A percentile compares a stretch with the other conserved stretches of the same genome.
phyloP scores from a whole-genome alignment of 2,329 filamentous ascomycete species.

The Zymoseptoria tritici region DNA sequence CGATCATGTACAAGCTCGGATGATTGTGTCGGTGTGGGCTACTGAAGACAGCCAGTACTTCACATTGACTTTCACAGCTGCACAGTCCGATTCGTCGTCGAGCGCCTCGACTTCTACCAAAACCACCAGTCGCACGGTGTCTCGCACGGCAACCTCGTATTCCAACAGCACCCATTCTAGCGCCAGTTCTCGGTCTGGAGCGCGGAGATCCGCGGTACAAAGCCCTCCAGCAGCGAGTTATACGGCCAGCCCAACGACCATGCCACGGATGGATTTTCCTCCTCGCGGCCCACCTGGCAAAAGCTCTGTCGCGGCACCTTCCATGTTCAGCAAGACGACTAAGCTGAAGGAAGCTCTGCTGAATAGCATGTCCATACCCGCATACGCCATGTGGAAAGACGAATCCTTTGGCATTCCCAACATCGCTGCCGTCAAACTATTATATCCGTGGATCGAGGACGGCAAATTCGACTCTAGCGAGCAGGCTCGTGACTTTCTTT shows the following conservation, averaged over 20 bases:
- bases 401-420: constrained; percentile 68
- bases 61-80: constrained; percentile 65
- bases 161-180: constrained; percentile 34
- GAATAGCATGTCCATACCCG: constrained; percentile 66
- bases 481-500: constrained; percentile 45
- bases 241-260: constrained; percentile 43
- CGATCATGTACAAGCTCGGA: constrained; percentile 53
- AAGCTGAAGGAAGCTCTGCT: constrained; percentile 71
- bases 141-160: constrained; percentile 33
- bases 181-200: constrained; percentile 28
- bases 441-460: constrained; percentile 29
- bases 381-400: constrained; percentile 75
- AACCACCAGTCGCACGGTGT: constrained; percentile 35
- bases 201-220: not conserved
- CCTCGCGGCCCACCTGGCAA: constrained; percentile 58
- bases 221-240: constrained; percentile 23
- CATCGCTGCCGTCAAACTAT: constrained; percentile 47
- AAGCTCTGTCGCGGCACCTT: constrained; percentile 50
- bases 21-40: constrained; percentile 72
- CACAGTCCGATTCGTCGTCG: constrained; percentile 16
- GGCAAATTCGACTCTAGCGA: constrained; percentile 31
- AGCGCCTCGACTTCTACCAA: constrained; percentile 14
- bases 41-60: constrained; percentile 60
- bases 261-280: constrained; percentile 51
- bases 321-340: constrained; percentile 64